phyloP scores from a whole-genome alignment of 2,329 filamentous ascomycete genomes.

The Xylariaceae sp. region DNA sequence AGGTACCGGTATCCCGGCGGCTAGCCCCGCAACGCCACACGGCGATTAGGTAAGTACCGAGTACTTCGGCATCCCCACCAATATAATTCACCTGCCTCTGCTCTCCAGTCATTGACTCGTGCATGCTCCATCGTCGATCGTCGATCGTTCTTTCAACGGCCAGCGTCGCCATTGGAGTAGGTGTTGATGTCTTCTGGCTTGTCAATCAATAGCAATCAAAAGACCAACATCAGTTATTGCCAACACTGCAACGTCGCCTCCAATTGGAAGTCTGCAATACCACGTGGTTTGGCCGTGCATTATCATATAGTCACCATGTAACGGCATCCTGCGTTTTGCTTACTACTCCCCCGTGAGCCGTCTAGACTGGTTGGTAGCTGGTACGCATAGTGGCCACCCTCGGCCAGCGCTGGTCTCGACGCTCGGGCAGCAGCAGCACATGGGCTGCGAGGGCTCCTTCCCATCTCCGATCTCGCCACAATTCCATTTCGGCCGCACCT shows the following conservation, averaged over 20 bases:
- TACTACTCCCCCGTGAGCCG: neutral
- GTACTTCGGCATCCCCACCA: too few relatives aligned
- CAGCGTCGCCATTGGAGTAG: neutral
- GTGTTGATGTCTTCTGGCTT: neutral
- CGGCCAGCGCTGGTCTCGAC: neutral
- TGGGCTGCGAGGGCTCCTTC: neutral
- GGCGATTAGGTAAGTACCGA: too few relatives aligned
- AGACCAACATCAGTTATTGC: neutral
- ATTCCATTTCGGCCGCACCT: neutral
- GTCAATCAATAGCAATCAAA: neutral
- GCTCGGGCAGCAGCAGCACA: neutral
- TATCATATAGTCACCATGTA: neutral
- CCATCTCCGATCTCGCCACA: slow-evolving; percentile 14
- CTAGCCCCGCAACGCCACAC: too few relatives aligned
- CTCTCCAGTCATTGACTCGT: neutral
- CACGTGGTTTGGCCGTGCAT: neutral
- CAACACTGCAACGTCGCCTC: neutral
- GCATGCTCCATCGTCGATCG: neutral
- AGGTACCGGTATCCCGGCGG: too few relatives aligned
- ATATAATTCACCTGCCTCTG: neutral
- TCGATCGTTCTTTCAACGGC: neutral
- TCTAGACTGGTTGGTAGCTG: neutral
- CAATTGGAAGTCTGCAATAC: neutral
- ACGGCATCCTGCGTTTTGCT: neutral
- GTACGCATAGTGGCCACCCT: neutral